Evolutionary conservation across 371 early-diverging fungal species (phyloP).

Genomic region (Batkoa obscura): DNA sequence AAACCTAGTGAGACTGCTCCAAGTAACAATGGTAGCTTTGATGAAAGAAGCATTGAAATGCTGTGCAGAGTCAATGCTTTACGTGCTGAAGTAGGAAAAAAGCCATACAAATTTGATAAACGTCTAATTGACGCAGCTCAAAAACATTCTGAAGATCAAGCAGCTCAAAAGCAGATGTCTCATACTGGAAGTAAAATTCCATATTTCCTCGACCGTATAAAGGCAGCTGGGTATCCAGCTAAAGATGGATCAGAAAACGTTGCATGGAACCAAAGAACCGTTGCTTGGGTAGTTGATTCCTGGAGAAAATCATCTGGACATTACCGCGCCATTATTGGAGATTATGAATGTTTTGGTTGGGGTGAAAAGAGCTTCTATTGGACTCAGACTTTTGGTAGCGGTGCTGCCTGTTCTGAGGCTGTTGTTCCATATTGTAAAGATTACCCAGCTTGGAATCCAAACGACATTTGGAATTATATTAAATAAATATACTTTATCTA

Average conservation of each 20-base stretch:
- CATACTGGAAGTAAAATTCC: conserved; percentile 1
- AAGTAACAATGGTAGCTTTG: not conserved
- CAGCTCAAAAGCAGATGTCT: not conserved
- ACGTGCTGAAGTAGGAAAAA: not conserved
- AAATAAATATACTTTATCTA: too few species aligned
- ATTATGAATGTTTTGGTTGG: not conserved
- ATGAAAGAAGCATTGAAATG: not conserved
- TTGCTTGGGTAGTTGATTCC: conserved; percentile 11
- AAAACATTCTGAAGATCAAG: not conserved
- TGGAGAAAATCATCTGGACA: conserved; percentile 26
- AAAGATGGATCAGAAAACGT: conserved; percentile 19
- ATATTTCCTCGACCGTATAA: conserved; percentile 8
- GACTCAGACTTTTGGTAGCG: conserved; percentile 1
- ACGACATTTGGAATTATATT: too few species aligned
- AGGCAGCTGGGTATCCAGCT: conserved; percentile 8
- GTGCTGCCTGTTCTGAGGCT: too few species aligned
- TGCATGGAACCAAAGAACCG: conserved; percentile 14
- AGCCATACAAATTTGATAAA: not conserved
- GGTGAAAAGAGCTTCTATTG: not conserved
- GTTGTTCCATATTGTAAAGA: too few species aligned
- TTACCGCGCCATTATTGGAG: conserved; percentile 20
- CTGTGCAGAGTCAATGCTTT: not conserved
- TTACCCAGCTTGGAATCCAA: too few species aligned
- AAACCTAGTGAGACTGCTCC: not conserved
- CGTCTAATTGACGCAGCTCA: not conserved